Base-by-base conservation (phyloP, 441 rosid species). In the Arabidopsis hybrid region DNA sequence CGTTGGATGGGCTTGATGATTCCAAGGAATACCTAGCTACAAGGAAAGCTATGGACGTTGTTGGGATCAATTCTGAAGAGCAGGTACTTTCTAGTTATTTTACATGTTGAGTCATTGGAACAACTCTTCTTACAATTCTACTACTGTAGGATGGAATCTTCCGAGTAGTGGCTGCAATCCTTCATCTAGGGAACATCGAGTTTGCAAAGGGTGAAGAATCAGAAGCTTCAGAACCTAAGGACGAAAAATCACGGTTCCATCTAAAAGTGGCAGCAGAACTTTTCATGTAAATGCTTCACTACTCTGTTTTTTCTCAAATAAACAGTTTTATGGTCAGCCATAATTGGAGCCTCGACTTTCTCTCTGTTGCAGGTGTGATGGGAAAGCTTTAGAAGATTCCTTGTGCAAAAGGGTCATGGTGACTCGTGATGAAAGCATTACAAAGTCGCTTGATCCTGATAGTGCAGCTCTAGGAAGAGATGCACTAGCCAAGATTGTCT, bases 381-480 rank as follows among this genome's bases (percentile, higher is more conserved):
- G 81, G 83, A 88, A 86, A 70, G 73, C 88, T 67, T 87, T 95
- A 64, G 96, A 93, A 85, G 95, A 93, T 78, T 90, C 96, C 64
- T 82, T 95, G 74, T 91, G 97, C 82, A 91, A 93, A 87, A 95
- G 99, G 79, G 97, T 95, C 58, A 91, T 95, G 64, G 87, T 87
- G 74, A 95, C 99, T 67, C 98, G 97, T 74, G 99, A 84, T 83
- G 99, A 95, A 83, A 86, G 86, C 82, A 95, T 95, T 74, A 93
- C 93, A 72, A 95, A 93, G 83, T 78, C 87, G 47, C 95, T 92
- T 69, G 97, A 93, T 84, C 92, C 98, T 16, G 89, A 75, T 39
- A 72, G 95, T 78, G 99, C 99, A 73, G 79, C 92, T 76, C 35
- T 88, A 74, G 92, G 81, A 74, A 90, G 99, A 77, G 99, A 95